phyloP scores from a whole-genome alignment of 495 filamentous ascomycete species.

The Xylaria nigripes region DNA sequence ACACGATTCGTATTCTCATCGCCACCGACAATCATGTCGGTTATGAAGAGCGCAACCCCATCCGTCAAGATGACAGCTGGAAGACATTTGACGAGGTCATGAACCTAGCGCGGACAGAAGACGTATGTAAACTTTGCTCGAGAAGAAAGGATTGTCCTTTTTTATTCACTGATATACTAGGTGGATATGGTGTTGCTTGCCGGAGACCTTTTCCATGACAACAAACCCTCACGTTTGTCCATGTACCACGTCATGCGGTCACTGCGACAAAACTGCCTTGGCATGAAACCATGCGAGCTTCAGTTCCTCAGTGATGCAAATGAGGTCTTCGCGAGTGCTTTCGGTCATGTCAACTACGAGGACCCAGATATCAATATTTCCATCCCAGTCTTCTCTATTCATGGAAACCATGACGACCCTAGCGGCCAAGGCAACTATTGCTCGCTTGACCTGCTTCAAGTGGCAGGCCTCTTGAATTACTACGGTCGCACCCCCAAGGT shows the following conservation, averaged over 20 bases:
- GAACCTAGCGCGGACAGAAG: conserved; percentile 73
- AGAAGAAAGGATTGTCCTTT: neutral
- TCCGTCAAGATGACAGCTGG: conserved; percentile 95
- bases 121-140: conserved; percentile 42
- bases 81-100: conserved; percentile 93
- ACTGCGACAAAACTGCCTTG: conserved; percentile 84
- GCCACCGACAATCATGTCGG: conserved; percentile 97
- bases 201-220: conserved; percentile 96
- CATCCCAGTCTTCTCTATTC: conserved; percentile 96
- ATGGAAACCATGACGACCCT: conserved; percentile 97
- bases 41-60: conserved; percentile 85
- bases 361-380: conserved; percentile 96
- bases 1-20: conserved; percentile 91
- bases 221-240: conserved; percentile 90
- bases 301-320: conserved; percentile 89
- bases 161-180: conserved; percentile 16
- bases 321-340: conserved; percentile 76
- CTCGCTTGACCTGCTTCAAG: conserved; percentile 82
- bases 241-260: conserved; percentile 97
- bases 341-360: conserved; percentile 94
- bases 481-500: conserved; percentile 86
- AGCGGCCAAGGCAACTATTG: conserved; percentile 86
- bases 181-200: conserved; percentile 92
- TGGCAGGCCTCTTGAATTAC: conserved; percentile 89
- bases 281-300: conserved; percentile 90